Base-by-base conservation (phyloP, 257 asterid genomes). In the Coffea canephora region DNA sequence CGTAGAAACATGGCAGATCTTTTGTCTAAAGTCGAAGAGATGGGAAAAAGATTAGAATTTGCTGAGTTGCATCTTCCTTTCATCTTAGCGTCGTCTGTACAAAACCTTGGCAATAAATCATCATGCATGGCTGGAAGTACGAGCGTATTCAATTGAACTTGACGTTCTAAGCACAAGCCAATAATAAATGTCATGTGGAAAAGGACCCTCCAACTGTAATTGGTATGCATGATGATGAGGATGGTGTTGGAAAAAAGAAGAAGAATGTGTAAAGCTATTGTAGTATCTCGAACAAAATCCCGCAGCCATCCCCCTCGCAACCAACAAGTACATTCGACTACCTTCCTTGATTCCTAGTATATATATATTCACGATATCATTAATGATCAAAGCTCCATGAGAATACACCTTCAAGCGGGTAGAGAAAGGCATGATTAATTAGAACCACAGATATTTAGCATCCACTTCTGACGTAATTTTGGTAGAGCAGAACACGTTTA, bases 71-170 rank as follows among this genome's bases (percentile, higher is more conserved):
- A 82, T 66, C 45, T 48, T 36, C 21, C 48, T 72, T 77, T 72
- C 55, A 73, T 65, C 41, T 41, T 41, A 72, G 68, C 78, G 78
- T 66, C 39, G 21, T 45, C 13, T 43, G 25, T 55, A 67, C 61
- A 80, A 69, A 77, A 59, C 64, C 45, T 69, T 49, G n/a, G 81
- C 27, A 73, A 71, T 18, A 74, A 73, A 79, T 82, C 71, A 79
- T 85, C 71, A 79, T 85, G 86, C 66, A 77, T 80, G 80, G 81
- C 79, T 76, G 61, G 80, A 77, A 82, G 83, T 68, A 80, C 84
- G 61, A 82, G 73, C 77, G 84, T 82, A 82, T 79, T 85, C 78
- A 82, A 85, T 52, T 77, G 82, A 73, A 77, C 80, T 77, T 72
- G 80, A 85, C 83, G 73, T 82, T 55, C 70, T 72, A 45, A 76